Conservation (phyloP, 768 basidiomycete species). For the Calocybe gangraenosa region DNA sequence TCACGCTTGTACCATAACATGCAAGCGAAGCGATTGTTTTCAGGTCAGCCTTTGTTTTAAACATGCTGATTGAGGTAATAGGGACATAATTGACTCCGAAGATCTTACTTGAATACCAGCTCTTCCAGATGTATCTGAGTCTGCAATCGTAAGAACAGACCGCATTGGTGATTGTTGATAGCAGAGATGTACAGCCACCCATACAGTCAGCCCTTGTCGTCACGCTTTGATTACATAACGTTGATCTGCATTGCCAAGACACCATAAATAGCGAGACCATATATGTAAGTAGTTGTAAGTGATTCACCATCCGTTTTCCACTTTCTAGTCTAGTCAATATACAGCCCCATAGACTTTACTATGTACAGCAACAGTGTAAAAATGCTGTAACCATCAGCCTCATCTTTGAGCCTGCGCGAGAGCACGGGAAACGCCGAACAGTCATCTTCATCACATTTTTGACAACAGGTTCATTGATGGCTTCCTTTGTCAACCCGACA, state of each 20-base stretch:
- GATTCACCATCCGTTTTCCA: neutral
- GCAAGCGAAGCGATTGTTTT: constrained; percentile 77
- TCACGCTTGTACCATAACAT: constrained; percentile 76
- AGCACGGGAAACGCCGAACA: too few species aligned
- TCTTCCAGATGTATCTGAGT: constrained; percentile 80
- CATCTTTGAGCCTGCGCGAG: neutral
- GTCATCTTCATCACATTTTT: too few species aligned
- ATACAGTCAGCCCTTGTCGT: too few species aligned
- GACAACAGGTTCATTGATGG: too few species aligned
- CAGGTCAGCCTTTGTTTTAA: constrained; percentile 64
- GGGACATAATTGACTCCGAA: neutral
- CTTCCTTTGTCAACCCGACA: too few species aligned
- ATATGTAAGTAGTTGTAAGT: neutral
- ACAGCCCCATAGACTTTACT: too few species aligned
- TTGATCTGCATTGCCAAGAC: too few species aligned
- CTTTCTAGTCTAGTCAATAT: too few species aligned
- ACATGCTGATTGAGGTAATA: neutral
- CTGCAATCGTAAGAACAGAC: constrained; percentile 67
- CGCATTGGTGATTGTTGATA: neutral
- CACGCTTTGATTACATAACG: too few species aligned
- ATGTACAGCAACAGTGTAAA: too few species aligned
- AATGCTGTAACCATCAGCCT: too few species aligned
- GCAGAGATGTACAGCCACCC: too few species aligned
- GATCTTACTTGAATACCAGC: constrained; percentile 78
- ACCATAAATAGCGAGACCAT: neutral